phyloP scores from a whole-genome alignment of 768 basidiomycete species.

The Ephemerocybe angulata region DNA sequence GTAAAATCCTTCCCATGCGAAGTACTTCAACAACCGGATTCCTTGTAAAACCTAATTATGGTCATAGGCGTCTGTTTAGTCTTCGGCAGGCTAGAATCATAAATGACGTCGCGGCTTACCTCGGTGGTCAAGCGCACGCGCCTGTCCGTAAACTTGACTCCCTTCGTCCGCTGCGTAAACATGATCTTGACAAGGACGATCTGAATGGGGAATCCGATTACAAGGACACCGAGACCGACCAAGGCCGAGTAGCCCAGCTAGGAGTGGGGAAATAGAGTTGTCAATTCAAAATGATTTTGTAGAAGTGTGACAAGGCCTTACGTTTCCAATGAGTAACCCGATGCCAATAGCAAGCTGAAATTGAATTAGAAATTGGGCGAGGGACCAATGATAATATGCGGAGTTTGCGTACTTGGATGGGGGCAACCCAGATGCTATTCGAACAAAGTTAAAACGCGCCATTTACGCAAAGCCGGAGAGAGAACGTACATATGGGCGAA shows the following conservation, averaged over 20 bases:
- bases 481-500: slow-evolving; percentile 38
- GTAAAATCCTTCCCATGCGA: slow-evolving; percentile 58
- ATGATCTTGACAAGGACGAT: slow-evolving; percentile 47
- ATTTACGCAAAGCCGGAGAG: not conserved
- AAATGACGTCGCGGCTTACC: slow-evolving; percentile 4
- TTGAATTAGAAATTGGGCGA: not conserved
- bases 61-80: not conserved
- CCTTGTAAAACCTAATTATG: slow-evolving; percentile 47
- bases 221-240: slow-evolving; percentile 54
- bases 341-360: slow-evolving; percentile 51
- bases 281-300: not conserved
- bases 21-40: slow-evolving; percentile 63
- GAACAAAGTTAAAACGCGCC: not conserved
- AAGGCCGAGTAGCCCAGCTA: slow-evolving; percentile 68
- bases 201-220: slow-evolving; percentile 60
- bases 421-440: slow-evolving; percentile 55
- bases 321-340: slow-evolving; percentile 58
- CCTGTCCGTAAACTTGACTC: slow-evolving; percentile 62
- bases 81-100: not conserved
- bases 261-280: not conserved
- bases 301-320: slow-evolving; percentile 22
- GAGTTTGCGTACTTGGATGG: slow-evolving; percentile 42
- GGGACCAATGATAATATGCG: not conserved
- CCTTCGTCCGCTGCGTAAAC: slow-evolving; percentile 50
- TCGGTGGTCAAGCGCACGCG: slow-evolving; percentile 65